Conservation (phyloP, 1,139 yeast species). For the Eremothecium coryli region DNA sequence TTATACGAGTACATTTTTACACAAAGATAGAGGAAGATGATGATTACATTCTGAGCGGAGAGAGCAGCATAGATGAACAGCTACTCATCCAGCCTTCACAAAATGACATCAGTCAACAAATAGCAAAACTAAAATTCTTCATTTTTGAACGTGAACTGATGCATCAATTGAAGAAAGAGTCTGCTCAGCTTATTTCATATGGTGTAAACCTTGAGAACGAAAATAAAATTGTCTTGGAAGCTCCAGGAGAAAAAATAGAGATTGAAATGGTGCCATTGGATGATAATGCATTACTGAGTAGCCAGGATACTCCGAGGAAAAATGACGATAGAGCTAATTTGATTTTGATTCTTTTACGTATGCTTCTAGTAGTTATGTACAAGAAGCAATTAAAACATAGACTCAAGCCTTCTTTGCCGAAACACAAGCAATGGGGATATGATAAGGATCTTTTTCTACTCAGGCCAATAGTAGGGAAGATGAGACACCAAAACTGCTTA, state of each 20-base stretch:
- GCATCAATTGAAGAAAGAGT: slow-evolving; percentile 66
- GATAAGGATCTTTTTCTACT: slow-evolving; percentile 22
- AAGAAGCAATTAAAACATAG: slow-evolving; percentile 36
- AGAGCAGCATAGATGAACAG: slow-evolving; percentile 20
- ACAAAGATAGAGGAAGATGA: slow-evolving; percentile 49
- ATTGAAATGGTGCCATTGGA: slow-evolving; percentile 52
- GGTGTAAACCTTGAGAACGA: slow-evolving; percentile 61
- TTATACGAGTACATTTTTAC: slow-evolving; percentile 45
- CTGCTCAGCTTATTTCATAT: slow-evolving; percentile 59
- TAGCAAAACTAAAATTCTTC: slow-evolving; percentile 55
- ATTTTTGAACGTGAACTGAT: slow-evolving; percentile 73
- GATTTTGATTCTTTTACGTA: slow-evolving; percentile 40
- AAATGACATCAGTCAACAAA: slow-evolving; percentile 39
- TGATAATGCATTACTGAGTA: slow-evolving; percentile 34
- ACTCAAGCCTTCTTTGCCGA: slow-evolving; percentile 11
- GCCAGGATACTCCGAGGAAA: slow-evolving; percentile 31
- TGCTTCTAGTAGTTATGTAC: slow-evolving; percentile 34
- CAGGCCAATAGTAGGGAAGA: slow-evolving; percentile 28
- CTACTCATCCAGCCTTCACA: slow-evolving; percentile 13
- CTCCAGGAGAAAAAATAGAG: slow-evolving; percentile 60
- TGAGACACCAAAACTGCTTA: slow-evolving; percentile 27
- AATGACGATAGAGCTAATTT: slow-evolving; percentile 32
- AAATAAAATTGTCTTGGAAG: slow-evolving; percentile 53
- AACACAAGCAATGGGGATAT: slow-evolving; percentile 7
- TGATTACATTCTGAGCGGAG: slow-evolving; percentile 35